Evolutionary conservation across 1,284 basidiomycete genomes (phyloP), one percentile per base, ranked within the genome.

Genomic region (Trichosporon sp.): DNA sequence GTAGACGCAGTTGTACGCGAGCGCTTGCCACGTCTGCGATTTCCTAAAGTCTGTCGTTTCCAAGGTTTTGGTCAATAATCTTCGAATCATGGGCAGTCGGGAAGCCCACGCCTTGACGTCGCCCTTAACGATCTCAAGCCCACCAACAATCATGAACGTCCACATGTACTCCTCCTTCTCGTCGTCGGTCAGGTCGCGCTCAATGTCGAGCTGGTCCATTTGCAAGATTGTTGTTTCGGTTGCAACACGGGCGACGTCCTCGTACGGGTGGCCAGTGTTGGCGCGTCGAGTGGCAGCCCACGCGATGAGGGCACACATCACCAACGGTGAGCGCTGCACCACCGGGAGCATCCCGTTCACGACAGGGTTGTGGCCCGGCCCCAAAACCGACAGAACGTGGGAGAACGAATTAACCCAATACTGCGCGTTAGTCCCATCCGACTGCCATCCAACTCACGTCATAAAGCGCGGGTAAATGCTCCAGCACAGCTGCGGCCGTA

Each of bases 371-470:
- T 75, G 72, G 0, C 72, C 73, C 0, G 75, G 75, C 7, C 74
- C 75, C 6, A 77, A 72, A 11, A 77, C 76, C 4, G 75, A 76
- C 15, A 77, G 70, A 34, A 77, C 73, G 27, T 74, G 75, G 13
- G 74, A 74, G 62, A 76, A 77, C 7, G 74, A 75, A 65, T 76
- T 75, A 66, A 76, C 72, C 70, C 73, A 75, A 68, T 77, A 75
- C 73, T 77, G 58, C 31, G 21, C 7, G 18, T 38, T 42, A 32
- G 3, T 13, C 35, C 13, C 13, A n/a, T 21, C 25, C 11, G 21
- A 15, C n/a, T 18, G 11, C 6, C 12, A 23, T 18, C 5, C 9
- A 51, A 65, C 71, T 62, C 60, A 72, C 71, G 25, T 72, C 72
- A 32, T 71, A 71, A 0, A 73, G 64, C 3, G 70, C 58, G 1